These are phyloP conservation scores for Microthyrium microscopicum DNA, from an alignment of 2,329 filamentous ascomycete genomes.

Conservation along the genomic window DNA sequence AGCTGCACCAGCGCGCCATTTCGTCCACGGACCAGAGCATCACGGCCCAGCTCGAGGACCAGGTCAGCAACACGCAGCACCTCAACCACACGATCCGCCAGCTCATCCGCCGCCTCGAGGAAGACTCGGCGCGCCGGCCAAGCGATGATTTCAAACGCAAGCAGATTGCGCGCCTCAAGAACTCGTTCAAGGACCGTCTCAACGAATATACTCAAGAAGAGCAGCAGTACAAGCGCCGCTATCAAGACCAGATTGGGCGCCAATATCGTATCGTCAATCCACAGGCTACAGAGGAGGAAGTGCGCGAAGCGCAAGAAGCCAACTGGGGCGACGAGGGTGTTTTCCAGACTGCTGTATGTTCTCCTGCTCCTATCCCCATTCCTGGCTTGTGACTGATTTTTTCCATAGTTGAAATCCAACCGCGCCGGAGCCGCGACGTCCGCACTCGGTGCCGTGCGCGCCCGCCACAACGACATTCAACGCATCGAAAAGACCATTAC, in stretches of 20 bases:
- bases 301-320: conserved; percentile 48
- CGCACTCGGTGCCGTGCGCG: conserved; percentile 61
- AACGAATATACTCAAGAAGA: conserved; percentile 57
- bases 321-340: conserved; percentile 67
- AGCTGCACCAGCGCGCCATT: conserved; percentile 55
- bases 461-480: conserved; percentile 69
- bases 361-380: neutral
- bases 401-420: conserved; percentile 53
- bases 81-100: conserved; percentile 63
- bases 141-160: conserved; percentile 50
- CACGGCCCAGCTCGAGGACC: conserved; percentile 43
- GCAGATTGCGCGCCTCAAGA: conserved; percentile 53
- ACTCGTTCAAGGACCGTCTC: conserved; percentile 54
- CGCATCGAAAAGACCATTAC: conserved; percentile 60
- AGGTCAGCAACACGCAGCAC: conserved; percentile 53
- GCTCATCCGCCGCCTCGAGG: conserved; percentile 60
- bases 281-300: conserved; percentile 57
- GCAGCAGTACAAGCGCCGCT: conserved; percentile 50
- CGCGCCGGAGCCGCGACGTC: conserved; percentile 56
- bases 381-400: conserved; percentile 2
- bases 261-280: conserved; percentile 74
- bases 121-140: conserved; percentile 48
- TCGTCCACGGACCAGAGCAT: conserved; percentile 41
- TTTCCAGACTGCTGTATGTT: conserved; percentile 63
- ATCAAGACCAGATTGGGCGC: conserved; percentile 61